Evolutionary conservation across 805 yeast species (phyloP), one percentile per base, ranked within the genome.

Genomic region (Pichia deserticola): DNA sequence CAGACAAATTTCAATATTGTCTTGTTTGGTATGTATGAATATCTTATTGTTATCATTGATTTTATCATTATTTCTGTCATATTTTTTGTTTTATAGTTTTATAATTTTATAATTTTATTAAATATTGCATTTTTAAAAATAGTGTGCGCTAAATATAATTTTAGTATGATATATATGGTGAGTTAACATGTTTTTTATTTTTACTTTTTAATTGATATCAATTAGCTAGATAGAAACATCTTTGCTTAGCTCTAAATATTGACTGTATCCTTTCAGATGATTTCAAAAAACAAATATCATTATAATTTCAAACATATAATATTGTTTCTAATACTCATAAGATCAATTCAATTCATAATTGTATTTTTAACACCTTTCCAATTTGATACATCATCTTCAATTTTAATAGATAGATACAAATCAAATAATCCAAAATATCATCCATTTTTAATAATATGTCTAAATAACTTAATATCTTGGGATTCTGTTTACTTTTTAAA

Each of bases 401-500:
- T 77, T 4, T 56, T 77, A 9, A 56, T 73, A 11, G 59, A 54
- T 2, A 39, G 41, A 28, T 61, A 64, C 51, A 47, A 33, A 12
- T 36, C 49, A 5, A 43, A 35, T 35, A 10, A 48, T 5, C 10
- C 13, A 13, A 25, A n/a, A 29, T 47, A 50, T 11, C 52, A 47
- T 6, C 29, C 47, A 40, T 45, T 35, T 35, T 12, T 9, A 42
- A 54, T 32, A 3, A 40, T 57, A n/a, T 43, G 80, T 1, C 60
- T 79, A 46, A 71, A 76, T 47, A 79, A 77, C 49, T 70, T 88
- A 5, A 68, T 86, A 29, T 74, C 82, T 4, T 92, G 98, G 98
- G 99, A 92, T 63, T 74, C 83, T 1, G 93, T 89, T 0, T 89
- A 82, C 64, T 89, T 86, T 60, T 63, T 77, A 13, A 79, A 81